Evolutionary conservation across 2,329 filamentous ascomycete species (phyloP).

Genomic region (Aspergillus calidoustus): DNA sequence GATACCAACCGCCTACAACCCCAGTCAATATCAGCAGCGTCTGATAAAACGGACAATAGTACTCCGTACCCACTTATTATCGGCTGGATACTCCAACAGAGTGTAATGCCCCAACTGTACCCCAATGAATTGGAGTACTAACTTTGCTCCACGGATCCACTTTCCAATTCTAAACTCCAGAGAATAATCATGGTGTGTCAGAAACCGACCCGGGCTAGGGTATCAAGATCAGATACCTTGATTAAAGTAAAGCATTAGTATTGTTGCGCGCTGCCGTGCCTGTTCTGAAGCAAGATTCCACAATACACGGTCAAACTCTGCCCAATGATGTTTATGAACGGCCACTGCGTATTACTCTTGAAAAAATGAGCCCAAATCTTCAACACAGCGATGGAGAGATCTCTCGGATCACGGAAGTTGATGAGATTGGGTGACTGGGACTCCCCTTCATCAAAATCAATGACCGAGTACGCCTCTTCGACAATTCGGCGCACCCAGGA

Average conservation of each 20-base stretch:
- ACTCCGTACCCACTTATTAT: neutral
- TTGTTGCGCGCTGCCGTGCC: neutral
- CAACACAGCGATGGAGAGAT: slow-evolving; percentile 36
- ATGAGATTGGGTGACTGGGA: slow-evolving; percentile 19
- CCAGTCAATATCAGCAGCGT: neutral
- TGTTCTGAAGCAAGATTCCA: neutral
- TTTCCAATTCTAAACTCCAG: neutral
- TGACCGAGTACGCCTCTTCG: slow-evolving; percentile 39
- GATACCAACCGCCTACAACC: neutral
- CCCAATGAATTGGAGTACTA: neutral
- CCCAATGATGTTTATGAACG: slow-evolving; percentile 39
- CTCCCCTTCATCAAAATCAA: slow-evolving; percentile 35
- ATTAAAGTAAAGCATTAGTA: neutral
- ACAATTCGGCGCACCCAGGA: slow-evolving; percentile 39
- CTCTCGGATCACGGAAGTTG: slow-evolving; percentile 27
- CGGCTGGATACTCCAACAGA: neutral
- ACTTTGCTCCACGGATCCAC: neutral
- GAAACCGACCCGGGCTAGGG: no score
- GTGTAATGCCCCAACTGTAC: neutral
- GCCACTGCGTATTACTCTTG: slow-evolving; percentile 39
- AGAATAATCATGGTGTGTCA: no score
- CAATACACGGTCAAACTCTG: slow-evolving; percentile 36
- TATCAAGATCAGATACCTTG: no score
- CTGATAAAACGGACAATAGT: neutral
- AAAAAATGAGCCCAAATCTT: slow-evolving; percentile 39